Percentiles rank a stretch among this genome's conserved stretches.
Evolutionary conservation across 1,284 basidiomycete species (phyloP).

Genomic region (Xerocomus nothofagi): DNA sequence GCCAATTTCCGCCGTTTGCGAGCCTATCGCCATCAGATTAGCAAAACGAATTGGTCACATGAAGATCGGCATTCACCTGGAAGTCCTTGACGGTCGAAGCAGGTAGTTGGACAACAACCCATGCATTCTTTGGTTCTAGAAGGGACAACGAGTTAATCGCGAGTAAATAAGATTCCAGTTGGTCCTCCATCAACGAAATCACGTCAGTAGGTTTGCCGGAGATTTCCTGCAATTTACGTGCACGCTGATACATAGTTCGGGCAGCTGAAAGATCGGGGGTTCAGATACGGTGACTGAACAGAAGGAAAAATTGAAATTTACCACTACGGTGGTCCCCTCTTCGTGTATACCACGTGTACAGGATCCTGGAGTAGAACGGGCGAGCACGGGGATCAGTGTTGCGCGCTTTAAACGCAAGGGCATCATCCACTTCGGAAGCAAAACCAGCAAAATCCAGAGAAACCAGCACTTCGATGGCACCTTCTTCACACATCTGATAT

Average conservation of each 20-base stretch:
- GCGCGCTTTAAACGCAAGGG: conserved; percentile 90
- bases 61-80: conserved; percentile 30
- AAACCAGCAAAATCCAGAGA: conserved; percentile 86
- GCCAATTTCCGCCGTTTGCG: conserved; percentile 74
- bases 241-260: conserved; percentile 92
- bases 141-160: conserved; percentile 90
- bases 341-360: conserved; percentile 93
- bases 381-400: conserved; percentile 87
- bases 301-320: conserved; percentile 40
- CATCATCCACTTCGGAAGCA: conserved; percentile 85
- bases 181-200: conserved; percentile 65
- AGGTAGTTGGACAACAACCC: conserved; percentile 52
- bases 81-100: conserved; percentile 26
- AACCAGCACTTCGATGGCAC: conserved; percentile 78
- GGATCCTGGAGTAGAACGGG: conserved; percentile 88
- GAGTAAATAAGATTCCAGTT: conserved; percentile 81
- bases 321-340: conserved; percentile 88
- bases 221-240: conserved; percentile 71
- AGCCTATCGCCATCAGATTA: conserved; percentile 38
- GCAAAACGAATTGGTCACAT: conserved; percentile 20
- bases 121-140: conserved; percentile 77
- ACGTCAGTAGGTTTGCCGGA: conserved; percentile 51
- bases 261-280: conserved; percentile 58
- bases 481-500: conserved; percentile 91
- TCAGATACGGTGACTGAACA: conserved; percentile 16